Evolutionary conservation across 495 filamentous ascomycete genomes (phyloP), one percentile per base, ranked within the genome.

Genomic region (Aspergillus mulundensis): DNA sequence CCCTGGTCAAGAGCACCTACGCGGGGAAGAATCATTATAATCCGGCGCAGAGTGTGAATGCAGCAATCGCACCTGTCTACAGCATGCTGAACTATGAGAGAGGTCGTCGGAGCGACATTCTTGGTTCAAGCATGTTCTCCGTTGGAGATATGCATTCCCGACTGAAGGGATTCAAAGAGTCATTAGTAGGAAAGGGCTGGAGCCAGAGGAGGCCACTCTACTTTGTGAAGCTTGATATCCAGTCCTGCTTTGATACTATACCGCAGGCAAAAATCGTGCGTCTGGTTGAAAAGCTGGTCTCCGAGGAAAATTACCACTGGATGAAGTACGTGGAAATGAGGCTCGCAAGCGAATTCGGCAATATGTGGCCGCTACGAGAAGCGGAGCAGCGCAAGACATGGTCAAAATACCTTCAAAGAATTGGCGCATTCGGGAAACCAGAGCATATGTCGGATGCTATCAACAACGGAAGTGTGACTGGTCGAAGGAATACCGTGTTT

Each of bases 211-310:
- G 34, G 8, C 68, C 63, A 15, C 64, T 91, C 8, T 96, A 87
- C 66, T 96, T 97, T 62, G 91, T 87, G 39, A 98, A 97, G 68
- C 74, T 96, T 14, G 94, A 98, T 67, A 90, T 97, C 24, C 79
- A 90, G 67, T 82, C 90, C 8, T 96, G 94, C 51, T 98, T 96
- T 66, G 94, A 98, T 66, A 96, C 89, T 0, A 96, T 98, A 44
- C 94, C 94, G 0, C 95, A 97, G 62, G 63, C 77, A 36, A 78
- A 78, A 4, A 72, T 97, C n/a, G 61, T 97, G 48, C 59, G 67
- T 20, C 67, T 97, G 15, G 78, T 95, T 44, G 69, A 81, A 16
- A 69, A 73, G 2, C 74, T 96, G 18, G 76, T 87, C 16, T 78
- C 81, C 7, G 79, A 88, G 54, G 70, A 82, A 4, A 71, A 76